These are phyloP conservation scores for Puccinia triticina DNA, from an alignment of 1,284 basidiomycete species.

Conservation along the genomic window DNA sequence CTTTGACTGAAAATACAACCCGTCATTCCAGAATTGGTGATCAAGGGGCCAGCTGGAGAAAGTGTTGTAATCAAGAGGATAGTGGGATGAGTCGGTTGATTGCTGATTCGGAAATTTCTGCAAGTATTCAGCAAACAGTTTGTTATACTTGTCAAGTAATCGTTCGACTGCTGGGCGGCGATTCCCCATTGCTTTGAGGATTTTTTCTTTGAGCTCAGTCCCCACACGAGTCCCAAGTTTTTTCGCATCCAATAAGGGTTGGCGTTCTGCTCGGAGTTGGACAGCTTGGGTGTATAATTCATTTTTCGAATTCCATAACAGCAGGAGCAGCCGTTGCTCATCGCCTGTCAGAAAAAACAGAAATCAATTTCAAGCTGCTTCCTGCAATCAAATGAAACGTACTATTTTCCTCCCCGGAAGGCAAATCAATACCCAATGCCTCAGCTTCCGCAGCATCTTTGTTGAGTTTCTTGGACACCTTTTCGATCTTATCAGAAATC, in stretches of 20 bases:
- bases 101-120: neutral
- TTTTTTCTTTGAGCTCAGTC: neutral
- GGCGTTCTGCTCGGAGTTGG: neutral
- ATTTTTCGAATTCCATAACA: neutral
- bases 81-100: no score
- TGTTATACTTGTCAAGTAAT: neutral
- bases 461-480: neutral
- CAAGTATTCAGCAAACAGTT: neutral
- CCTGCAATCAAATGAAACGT: neutral
- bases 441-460: neutral
- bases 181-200: neutral
- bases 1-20: neutral
- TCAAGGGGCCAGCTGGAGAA: neutral
- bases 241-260: neutral
- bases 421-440: neutral
- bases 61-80: neutral
- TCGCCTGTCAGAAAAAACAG: neutral
- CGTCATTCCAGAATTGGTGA: slow-evolving; percentile 2
- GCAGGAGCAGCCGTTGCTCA: neutral
- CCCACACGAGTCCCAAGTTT: neutral
- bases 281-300: neutral
- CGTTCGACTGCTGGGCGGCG: neutral
- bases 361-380: neutral
- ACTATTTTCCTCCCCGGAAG: neutral
- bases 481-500: neutral